Evolutionary conservation across 176 grass and related monocot genomes (phyloP).

Genomic region (Luzula sylvatica): DNA sequence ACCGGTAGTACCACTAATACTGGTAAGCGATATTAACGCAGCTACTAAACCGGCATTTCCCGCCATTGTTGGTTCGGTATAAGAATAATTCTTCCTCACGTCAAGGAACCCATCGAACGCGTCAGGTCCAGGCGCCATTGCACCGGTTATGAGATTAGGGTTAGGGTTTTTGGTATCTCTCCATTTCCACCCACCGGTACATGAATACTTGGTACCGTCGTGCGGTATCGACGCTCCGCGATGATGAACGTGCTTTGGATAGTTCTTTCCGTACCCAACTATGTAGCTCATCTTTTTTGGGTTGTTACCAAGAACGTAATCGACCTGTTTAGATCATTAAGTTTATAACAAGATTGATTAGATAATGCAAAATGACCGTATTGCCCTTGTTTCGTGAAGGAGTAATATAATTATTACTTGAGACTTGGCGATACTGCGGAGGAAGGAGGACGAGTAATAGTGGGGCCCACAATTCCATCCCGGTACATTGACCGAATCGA

Average conservation of each 20-base stretch:
- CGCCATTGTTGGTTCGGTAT: conserved; percentile 81
- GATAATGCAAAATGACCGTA: not conserved
- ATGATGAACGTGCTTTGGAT: conserved; percentile 72
- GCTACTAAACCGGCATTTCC: conserved; percentile 81
- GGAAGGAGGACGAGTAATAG: conserved; percentile 47
- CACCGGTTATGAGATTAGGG: conserved; percentile 63
- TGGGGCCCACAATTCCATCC: conserved; percentile 82
- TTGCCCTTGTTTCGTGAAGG: not conserved
- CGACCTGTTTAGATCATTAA: conserved; percentile 28
- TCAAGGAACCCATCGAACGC: conserved; percentile 52
- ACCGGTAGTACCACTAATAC: conserved; percentile 35
- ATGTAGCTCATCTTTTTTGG: conserved; percentile 91
- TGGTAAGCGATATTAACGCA: conserved; percentile 59
- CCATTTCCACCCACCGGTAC: conserved; percentile 72
- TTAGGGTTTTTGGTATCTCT: conserved; percentile 40
- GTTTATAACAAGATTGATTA: not conserved
- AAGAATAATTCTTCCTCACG: conserved; percentile 32
- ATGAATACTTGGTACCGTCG: conserved; percentile 68
- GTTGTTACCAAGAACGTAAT: conserved; percentile 82
- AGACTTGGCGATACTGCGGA: conserved; percentile 53
- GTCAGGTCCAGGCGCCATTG: conserved; percentile 94
- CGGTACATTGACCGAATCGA: conserved; percentile 62
- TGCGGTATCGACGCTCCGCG: conserved; percentile 70
- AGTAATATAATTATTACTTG: conserved; percentile 38
- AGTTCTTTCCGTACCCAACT: conserved; percentile 73